Conservation (phyloP, 2,329 filamentous ascomycete species). For the Paraphoma sp. region DNA sequence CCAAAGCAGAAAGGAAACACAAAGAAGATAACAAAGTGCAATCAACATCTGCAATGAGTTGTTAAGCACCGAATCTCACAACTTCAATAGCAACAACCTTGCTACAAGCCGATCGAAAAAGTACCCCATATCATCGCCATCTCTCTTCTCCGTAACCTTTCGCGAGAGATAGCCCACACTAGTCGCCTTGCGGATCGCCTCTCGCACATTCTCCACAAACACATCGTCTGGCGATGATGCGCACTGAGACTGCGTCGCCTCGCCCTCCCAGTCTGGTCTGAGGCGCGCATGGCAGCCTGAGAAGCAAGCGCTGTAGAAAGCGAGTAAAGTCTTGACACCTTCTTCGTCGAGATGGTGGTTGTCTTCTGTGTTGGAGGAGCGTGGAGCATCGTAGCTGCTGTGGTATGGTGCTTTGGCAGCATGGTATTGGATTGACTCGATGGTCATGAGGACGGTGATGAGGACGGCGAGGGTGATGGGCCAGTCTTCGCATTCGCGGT, state of each 20-base stretch:
- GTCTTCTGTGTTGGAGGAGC: slow-evolving; percentile 6
- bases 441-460: slow-evolving; percentile 44
- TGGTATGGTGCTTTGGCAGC: slow-evolving; percentile 46
- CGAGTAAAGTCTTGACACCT: slow-evolving; percentile 34
- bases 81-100: slow-evolving; percentile 32
- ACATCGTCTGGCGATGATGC: slow-evolving; percentile 20
- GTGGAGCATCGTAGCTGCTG: slow-evolving; percentile 8
- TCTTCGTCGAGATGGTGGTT: slow-evolving; percentile 28
- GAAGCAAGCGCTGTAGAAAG: slow-evolving; percentile 45
- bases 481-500: slow-evolving; percentile 40
- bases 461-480: slow-evolving; percentile 41
- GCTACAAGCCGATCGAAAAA: slow-evolving; percentile 49
- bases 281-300: slow-evolving; percentile 40
- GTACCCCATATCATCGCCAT: slow-evolving; percentile 40
- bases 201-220: slow-evolving; percentile 40
- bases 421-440: slow-evolving; percentile 50
- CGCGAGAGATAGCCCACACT: slow-evolving; percentile 27
- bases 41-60: neutral
- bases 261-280: slow-evolving; percentile 37
- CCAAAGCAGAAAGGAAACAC: neutral
- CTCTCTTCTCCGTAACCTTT: slow-evolving; percentile 25
- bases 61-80: neutral
- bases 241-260: slow-evolving; percentile 7
- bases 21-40: neutral
- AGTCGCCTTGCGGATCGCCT: slow-evolving; percentile 24